A percentile compares a stretch with the other conserved stretches of the same genome.
These are phyloP conservation scores for Tilletia walkeri DNA, from an alignment of 1,284 basidiomycete genomes.

Conservation along the genomic window DNA sequence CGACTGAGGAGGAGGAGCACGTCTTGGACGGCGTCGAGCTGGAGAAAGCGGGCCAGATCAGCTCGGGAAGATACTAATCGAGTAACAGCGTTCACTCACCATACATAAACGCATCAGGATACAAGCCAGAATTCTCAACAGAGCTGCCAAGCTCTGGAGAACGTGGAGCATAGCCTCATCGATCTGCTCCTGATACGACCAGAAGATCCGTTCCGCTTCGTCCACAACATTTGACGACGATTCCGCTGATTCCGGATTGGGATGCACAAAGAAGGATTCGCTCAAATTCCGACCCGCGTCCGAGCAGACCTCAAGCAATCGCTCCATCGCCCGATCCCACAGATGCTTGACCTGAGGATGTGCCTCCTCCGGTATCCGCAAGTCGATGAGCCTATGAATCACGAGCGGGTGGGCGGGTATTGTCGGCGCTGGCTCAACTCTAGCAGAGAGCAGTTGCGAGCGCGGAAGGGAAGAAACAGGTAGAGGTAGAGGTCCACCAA, in stretches of 20 bases:
- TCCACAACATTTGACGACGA: neutral
- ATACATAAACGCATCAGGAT: slow-evolving; percentile 7
- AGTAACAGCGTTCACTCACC: neutral
- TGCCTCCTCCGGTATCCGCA: neutral
- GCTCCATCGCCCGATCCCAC: slow-evolving; percentile 9
- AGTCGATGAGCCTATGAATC: neutral
- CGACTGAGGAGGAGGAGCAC: neutral
- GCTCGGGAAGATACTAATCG: neutral
- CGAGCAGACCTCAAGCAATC: slow-evolving; percentile 3
- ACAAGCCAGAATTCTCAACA: neutral
- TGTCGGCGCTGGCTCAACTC: slow-evolving; percentile 8
- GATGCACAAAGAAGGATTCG: slow-evolving; percentile 12
- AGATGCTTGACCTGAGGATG: neutral
- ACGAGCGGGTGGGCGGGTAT: slow-evolving; percentile 1
- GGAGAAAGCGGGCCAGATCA: no score
- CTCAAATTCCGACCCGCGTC: neutral
- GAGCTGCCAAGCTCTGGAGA: slow-evolving; percentile 3
- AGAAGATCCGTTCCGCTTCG: slow-evolving; percentile 7
- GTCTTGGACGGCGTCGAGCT: slow-evolving; percentile 6
- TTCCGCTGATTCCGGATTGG: neutral
- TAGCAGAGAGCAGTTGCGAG: neutral
- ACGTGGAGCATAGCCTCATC: slow-evolving; percentile 15
- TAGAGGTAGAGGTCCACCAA: neutral
- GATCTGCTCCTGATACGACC: slow-evolving; percentile 15
- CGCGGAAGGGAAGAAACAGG: neutral